These are phyloP conservation scores for Candida tammaniensis DNA, from an alignment of 805 yeast genomes.

Conservation along the genomic window DNA sequence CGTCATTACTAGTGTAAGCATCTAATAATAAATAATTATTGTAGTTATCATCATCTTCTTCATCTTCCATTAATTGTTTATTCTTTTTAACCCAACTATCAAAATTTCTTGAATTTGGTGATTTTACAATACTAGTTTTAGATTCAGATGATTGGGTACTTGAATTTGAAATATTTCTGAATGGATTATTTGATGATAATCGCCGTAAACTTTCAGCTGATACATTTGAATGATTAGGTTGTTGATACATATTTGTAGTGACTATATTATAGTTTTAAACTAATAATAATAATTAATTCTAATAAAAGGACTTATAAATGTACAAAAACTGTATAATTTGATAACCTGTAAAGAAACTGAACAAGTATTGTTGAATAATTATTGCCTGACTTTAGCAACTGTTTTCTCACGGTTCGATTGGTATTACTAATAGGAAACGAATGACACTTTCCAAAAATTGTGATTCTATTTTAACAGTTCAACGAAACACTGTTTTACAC, in stretches of 20 bases:
- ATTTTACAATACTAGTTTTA: conserved; percentile 16
- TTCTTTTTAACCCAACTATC: conserved; percentile 58
- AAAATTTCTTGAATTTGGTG: conserved; percentile 32
- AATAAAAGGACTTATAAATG: too few species aligned
- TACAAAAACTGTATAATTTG: too few species aligned
- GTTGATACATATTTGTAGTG: conserved; percentile 33
- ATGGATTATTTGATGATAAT: conserved; percentile 71
- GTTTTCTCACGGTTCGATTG: too few species aligned
- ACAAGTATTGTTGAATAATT: too few species aligned
- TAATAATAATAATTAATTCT: too few species aligned
- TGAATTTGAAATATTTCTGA: conserved; percentile 40
- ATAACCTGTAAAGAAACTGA: too few species aligned
- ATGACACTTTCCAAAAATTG: too few species aligned
- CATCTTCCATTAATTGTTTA: conserved; percentile 31
- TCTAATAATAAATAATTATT: conserved; percentile 10
- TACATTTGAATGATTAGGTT: conserved; percentile 31
- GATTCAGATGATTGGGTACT: conserved; percentile 12
- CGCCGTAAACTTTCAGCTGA: conserved; percentile 40
- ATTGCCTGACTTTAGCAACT: too few species aligned
- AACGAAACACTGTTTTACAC: too few species aligned
- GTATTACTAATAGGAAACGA: too few species aligned
- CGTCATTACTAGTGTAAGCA: too few species aligned
- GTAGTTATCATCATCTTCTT: conserved; percentile 30
- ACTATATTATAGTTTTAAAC: background rate
- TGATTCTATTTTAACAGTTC: too few species aligned